Base-by-base conservation (phyloP, 2,329 filamentous ascomycete species). In the Claviceps monticola region DNA sequence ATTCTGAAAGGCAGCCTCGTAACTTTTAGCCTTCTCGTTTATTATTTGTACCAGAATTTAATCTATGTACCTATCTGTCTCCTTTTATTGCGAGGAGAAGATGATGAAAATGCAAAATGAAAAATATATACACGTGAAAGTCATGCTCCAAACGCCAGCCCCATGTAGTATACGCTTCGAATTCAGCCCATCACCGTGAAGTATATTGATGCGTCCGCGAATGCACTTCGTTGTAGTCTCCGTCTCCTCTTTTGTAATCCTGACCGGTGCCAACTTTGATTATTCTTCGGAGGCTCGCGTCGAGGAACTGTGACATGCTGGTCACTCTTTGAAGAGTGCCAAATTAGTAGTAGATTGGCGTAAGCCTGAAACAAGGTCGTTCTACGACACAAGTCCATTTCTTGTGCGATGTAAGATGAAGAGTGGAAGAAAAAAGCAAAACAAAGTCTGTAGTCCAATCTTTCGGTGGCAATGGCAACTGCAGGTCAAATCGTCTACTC, bases 101-200 rank as follows among this genome's bases (percentile, higher is more conserved):
- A 55, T 46, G 47, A 53, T 29, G 39, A 50, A 42, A 46, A 46
- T 46, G 42, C 17, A 43, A 17, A 50, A 50, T 13, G 39, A 49
- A 53, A 56, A 41, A 44, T 43, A 49, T 54, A 57, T 34, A 48
- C 55, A 59, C 57, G 56, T 46, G 54, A 56, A 56, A 55, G 36
- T 21, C n/a, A 34, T 19, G 16, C 41, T 46, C 39, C 46, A 29
- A 53, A 50, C 51, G 26, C 51, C 51, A 9, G n/a, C 26, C 49
- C 41, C 46, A 49, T 51, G 46, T 39, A 53, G 13, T 38, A 21
- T 49, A 53, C 44, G 29, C 42, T 46, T 36, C n/a, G 37, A 42
- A 26, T 14, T 19, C n/a, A 14, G 11, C 37, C 19, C 11, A 21
- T 19, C 23, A 46, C 48, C 51, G 5, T 50, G 51, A 48, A 44